Base-by-base conservation (phyloP, 345 rosid species). In the Corchorus capsularis region DNA sequence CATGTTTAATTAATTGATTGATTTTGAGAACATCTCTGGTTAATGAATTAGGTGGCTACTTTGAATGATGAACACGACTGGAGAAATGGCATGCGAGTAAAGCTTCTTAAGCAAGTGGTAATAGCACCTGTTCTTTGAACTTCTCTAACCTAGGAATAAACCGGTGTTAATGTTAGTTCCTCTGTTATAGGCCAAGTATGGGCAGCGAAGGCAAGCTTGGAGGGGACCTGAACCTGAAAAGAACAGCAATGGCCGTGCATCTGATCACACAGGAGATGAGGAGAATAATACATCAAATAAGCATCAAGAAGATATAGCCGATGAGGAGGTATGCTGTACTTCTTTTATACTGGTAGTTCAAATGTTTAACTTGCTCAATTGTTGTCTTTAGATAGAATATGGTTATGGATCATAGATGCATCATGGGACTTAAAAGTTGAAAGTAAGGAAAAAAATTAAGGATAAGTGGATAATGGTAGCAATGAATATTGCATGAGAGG, bases 71-170 rank as follows among this genome's bases (percentile, higher is more conserved):
- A 86, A 75, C 90, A 81, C 37, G 97, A 95, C 79, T 95, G 99
- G 98, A 88, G 99, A 88, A 92, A 90, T 82, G 99, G 99, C 63
- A 73, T 95, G 86, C 89, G 84, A 53, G 99, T 93, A 64, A 95
- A 89, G 84, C 92, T 86, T 86, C 92, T 90, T 49, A 92, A 86
- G 71, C 86, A 78, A 81, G 69, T 72, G 83, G 98, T 94, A 84
- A 71, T 84, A 76, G 69, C 52, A 45, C 64, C 37, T 20, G 49
- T 45, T 65, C 52, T 5, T 22, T 47, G 17, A 17, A 15, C 57
- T 75, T 57, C n/a, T 54, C 8, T 10, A 59, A 69, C 65, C 3
- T 34, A 43, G 12, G 37, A n/a, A 22, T 22, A 37, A 56, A 55
- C n/a, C 12, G 69, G 62, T 34, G 27, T 65, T 75, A 55, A 79